Evolutionary conservation across 1,139 yeast species (phyloP), one percentile per base, ranked within the genome.

Genomic region (Schwanniomyces etchellsii): DNA sequence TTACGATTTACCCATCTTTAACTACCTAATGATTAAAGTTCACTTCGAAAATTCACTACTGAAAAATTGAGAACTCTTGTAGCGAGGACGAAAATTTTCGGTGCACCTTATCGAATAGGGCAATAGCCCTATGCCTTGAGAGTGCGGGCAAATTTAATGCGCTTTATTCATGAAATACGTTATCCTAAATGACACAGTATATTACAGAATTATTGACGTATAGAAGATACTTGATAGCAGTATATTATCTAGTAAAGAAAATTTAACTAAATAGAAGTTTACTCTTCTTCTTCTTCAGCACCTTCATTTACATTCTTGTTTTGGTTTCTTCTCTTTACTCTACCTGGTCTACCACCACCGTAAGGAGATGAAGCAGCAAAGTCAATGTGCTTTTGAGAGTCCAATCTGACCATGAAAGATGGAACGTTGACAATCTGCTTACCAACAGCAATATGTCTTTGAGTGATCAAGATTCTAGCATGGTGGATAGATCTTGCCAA

Each of bases 281-380:
- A 25, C 27, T 6, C 57, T 70, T 74, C 73, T 60, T 72, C 75
- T 45, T 64, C 73, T 55, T 73, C 93, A 50, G 67, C 91, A 46
- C 58, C 85, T 44, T 64, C 91, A 42, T 63, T 88, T 49, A 61
- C 76, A 52, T 64, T 41, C 67, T 76, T 80, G 64, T 72, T 80
- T 67, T 81, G 84, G 80, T 83, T 79, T 77, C 78, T 89, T 85
- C 98, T 88, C 82, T 93, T 93, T 61, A 86, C 95, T 81, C 98
- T 93, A 70, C 99, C 99, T 57, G 98, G 93, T 78, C 98, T 91
- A 57, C 96, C 98, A 77, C 98, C 98, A 69, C 98, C 98, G 86
- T 85, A 91, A 71, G 99, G 98, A 52, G 98, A 91, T 70, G 85
- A 86, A 67, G 89, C 82, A 59, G 98, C 95, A 58, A 91, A 91